These are phyloP conservation scores for Coccinonectria pachysandricola DNA, from an alignment of 2,329 filamentous ascomycete genomes.

Conservation along the genomic window DNA sequence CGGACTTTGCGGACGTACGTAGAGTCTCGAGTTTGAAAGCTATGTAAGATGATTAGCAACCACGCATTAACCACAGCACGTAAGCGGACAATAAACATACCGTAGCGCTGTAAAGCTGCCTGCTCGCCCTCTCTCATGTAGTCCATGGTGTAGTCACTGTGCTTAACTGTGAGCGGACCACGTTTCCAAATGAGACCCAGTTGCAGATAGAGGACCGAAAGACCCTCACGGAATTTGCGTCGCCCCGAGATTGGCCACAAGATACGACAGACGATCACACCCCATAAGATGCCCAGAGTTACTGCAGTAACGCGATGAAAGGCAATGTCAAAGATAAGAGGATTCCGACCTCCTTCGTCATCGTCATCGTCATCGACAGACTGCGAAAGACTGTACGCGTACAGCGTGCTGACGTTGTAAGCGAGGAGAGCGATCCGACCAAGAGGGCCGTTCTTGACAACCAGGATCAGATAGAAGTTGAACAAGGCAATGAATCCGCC, in stretches of 20 bases:
- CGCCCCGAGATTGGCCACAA: constrained; percentile 93
- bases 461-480: constrained; percentile 85
- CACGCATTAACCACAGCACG: no score
- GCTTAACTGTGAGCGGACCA: constrained; percentile 70
- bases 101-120: constrained; percentile 72
- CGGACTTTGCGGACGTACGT: constrained; percentile 61
- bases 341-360: constrained; percentile 75
- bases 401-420: constrained; percentile 90
- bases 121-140: constrained; percentile 90
- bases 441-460: constrained; percentile 74
- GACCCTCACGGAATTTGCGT: constrained; percentile 76
- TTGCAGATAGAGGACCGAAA: constrained; percentile 84
- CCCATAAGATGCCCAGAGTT: constrained; percentile 80
- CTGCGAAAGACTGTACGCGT: constrained; percentile 82
- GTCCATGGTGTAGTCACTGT: constrained; percentile 45
- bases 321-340: constrained; percentile 79
- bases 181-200: constrained; percentile 96
- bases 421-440: constrained; percentile 90
- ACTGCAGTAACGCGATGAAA: constrained; percentile 83
- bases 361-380: constrained; percentile 73
- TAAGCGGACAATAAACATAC: constrained; percentile 15
- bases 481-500: constrained; percentile 73
- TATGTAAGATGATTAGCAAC: constrained; percentile 12
- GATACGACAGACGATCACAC: constrained; percentile 75
- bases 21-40: constrained; percentile 63